Evolutionary conservation across 2,329 filamentous ascomycete genomes (phyloP).

Genomic region (Verticillium klebahnii): DNA sequence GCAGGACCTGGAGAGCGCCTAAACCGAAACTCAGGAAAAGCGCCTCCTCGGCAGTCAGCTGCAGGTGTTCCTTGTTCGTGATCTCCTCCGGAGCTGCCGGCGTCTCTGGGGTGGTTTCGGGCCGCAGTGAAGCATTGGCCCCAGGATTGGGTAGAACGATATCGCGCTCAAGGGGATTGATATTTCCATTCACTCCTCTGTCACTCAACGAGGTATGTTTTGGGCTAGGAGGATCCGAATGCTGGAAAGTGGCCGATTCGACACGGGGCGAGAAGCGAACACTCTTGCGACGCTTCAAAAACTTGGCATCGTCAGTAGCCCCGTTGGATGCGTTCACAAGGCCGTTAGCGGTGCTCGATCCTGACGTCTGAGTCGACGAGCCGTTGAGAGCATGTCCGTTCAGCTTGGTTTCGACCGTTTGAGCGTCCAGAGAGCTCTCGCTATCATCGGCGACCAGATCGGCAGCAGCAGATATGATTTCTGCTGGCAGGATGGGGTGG

Average conservation of each 20-base stretch:
- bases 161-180: background rate
- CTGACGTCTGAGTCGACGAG: background rate
- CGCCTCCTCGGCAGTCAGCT: conserved; percentile 83
- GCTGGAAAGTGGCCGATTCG: conserved; percentile 57
- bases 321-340: background rate
- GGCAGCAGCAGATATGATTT: background rate
- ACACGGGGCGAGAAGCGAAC: conserved; percentile 68
- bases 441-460: background rate
- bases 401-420: too few species aligned
- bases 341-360: background rate
- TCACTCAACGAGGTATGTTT: conserved; percentile 23
- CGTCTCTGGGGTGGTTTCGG: background rate
- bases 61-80: conserved; percentile 73
- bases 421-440: background rate
- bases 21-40: conserved; percentile 85
- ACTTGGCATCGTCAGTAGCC: conserved; percentile 10
- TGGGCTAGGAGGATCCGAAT: conserved; percentile 47
- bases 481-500: background rate
- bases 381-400: background rate
- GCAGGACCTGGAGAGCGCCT: conserved; percentile 63
- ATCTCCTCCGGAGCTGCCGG: conserved; percentile 18
- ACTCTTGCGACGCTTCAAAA: conserved; percentile 50
- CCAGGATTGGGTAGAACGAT: background rate
- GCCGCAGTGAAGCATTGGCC: background rate
- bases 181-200: background rate